Evolutionary conservation across 306 rosid species (phyloP).

Genomic region (Inga oerstediana): DNA sequence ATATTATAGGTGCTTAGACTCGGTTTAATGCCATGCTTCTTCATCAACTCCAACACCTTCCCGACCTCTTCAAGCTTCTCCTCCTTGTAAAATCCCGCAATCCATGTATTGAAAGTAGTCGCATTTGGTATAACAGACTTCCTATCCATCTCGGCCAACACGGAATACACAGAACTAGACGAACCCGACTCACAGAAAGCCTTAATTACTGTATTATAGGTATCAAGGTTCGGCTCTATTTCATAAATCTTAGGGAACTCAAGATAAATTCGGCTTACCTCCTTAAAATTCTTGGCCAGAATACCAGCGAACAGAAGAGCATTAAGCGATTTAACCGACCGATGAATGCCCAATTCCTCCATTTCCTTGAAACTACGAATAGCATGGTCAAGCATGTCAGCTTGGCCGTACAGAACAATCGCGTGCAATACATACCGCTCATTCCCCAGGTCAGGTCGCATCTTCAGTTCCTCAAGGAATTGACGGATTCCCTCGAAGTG

Average conservation of each 20-base stretch:
- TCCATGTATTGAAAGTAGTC: conserved; percentile 40
- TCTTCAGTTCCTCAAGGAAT: conserved; percentile 54
- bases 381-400: conserved; percentile 69
- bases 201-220: conserved; percentile 65
- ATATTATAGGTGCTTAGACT: conserved; percentile 60
- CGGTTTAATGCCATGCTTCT: conserved; percentile 41
- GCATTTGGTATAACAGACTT: conserved; percentile 55
- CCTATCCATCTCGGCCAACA: conserved; percentile 77
- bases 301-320: conserved; percentile 63
- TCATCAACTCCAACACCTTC: conserved; percentile 67
- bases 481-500: conserved; percentile 61
- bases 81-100: conserved; percentile 70
- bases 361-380: conserved; percentile 52
- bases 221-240: conserved; percentile 59
- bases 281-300: conserved; percentile 59
- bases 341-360: conserved; percentile 43
- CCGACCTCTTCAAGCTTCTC: conserved; percentile 70
- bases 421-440: conserved; percentile 67
- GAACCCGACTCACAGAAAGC: conserved; percentile 70
- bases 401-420: conserved; percentile 77
- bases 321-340: conserved; percentile 63
- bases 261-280: conserved; percentile 59
- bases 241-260: conserved; percentile 63
- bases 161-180: conserved; percentile 56
- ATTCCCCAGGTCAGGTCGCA: conserved; percentile 66